These are phyloP conservation scores for Colletotrichum orbiculare DNA, from an alignment of 2,329 filamentous ascomycete species.

Conservation along the genomic window DNA sequence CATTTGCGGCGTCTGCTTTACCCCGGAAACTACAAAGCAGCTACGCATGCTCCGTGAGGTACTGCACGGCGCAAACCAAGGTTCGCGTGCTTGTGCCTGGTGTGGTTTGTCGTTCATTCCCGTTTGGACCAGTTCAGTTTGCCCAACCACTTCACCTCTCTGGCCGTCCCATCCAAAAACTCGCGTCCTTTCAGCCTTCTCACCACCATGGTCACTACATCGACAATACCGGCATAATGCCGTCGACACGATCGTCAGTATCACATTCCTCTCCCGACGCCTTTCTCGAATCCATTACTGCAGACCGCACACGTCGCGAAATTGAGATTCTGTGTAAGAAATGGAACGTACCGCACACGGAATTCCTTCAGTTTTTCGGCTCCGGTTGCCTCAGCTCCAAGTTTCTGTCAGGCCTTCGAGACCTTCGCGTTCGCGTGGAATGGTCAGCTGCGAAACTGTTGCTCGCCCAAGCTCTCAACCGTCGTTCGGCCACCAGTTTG, in stretches of 20 bases:
- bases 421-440: constrained; percentile 3
- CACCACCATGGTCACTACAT: constrained; percentile 2
- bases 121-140: no score
- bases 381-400: not conserved
- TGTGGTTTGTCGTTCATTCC: no score
- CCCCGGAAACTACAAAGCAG: no score
- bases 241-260: constrained; percentile 2
- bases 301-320: not conserved
- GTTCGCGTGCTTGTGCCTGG: no score
- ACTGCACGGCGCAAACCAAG: no score
- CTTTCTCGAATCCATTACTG: not conserved
- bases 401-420: constrained; percentile 1
- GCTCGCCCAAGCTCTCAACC: not conserved
- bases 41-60: no score
- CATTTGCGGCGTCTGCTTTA: no score
- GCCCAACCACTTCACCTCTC: no score
- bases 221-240: constrained; percentile 1
- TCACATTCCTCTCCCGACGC: not conserved
- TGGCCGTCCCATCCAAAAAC: no score
- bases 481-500: not conserved
- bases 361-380: constrained; percentile 11
- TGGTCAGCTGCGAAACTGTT: not conserved
- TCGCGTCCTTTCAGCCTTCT: no score
- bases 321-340: constrained; percentile 2
- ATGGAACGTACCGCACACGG: constrained; percentile 1